Evolutionary conservation across 768 basidiomycete genomes (phyloP).

Genomic region (Hemileccinum impolitum): DNA sequence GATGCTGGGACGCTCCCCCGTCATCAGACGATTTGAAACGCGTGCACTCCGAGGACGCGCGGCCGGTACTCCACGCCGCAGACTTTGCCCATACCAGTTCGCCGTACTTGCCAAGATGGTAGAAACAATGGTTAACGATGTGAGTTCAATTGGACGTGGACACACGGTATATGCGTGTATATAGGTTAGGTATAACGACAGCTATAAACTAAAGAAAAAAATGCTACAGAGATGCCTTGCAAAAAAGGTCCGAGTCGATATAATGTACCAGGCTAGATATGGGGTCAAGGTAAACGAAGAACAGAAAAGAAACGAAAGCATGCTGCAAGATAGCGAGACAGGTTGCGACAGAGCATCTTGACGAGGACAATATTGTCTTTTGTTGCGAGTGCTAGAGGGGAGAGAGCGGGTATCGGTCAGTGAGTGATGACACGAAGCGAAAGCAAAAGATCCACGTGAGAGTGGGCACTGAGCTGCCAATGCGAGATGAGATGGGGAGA

Average conservation of each 20-base stretch:
- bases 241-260: not conserved
- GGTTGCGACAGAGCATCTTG: no score
- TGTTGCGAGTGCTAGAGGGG: constrained; percentile 5
- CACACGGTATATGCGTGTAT: not conserved
- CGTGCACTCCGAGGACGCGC: no score
- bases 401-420: constrained; percentile 2
- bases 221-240: not conserved
- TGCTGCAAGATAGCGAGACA: no score
- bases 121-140: no score
- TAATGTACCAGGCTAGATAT: no score
- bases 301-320: not conserved
- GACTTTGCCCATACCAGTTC: no score
- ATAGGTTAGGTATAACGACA: not conserved
- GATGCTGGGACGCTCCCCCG: no score
- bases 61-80: no score
- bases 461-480: not conserved
- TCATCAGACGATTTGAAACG: no score
- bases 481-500: constrained; percentile 1
- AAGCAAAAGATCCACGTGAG: constrained; percentile 8
- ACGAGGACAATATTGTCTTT: not conserved
- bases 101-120: no score
- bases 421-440: constrained; percentile 1
- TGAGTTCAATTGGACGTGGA: no score
- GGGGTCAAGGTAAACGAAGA: not conserved
- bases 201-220: not conserved